Evolutionary conservation across 768 basidiomycete genomes (phyloP).

Genomic region (Tulasnella sp.): DNA sequence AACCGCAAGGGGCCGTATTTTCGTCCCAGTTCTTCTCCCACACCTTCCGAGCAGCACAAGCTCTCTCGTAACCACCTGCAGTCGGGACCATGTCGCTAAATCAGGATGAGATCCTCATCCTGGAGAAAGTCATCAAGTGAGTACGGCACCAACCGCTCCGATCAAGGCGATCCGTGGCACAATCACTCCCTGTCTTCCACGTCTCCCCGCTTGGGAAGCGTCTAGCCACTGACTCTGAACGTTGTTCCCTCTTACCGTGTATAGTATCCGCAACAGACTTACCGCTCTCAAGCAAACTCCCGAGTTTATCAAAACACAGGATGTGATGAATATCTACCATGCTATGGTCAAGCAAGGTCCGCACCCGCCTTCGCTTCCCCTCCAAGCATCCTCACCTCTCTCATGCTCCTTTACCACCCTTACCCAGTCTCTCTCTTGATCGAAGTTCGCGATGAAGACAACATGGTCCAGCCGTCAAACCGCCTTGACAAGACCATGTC

Average conservation of each 20-base stretch:
- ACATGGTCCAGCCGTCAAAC: constrained; percentile 53
- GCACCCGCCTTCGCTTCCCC: constrained; percentile 20
- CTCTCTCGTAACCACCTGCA: background rate
- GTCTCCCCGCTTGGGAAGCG: background rate
- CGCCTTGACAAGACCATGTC: constrained; percentile 88
- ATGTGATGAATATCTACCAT: constrained; percentile 88
- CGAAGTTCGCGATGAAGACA: constrained; percentile 70
- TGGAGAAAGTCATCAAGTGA: constrained; percentile 88
- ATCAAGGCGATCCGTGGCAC: background rate
- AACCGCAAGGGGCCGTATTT: constrained; percentile 8
- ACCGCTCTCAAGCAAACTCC: constrained; percentile 90
- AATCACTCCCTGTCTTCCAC: background rate
- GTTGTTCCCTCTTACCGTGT: constrained; percentile 3
- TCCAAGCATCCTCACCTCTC: background rate
- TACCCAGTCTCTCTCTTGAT: constrained; percentile 75
- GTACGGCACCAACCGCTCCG: constrained; percentile 17
- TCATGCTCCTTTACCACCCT: constrained; percentile 11
- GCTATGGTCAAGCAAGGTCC: constrained; percentile 86
- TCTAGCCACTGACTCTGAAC: constrained; percentile 8
- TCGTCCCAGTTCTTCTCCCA: constrained; percentile 1
- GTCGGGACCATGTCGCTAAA: constrained; percentile 14
- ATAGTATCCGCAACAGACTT: constrained; percentile 85
- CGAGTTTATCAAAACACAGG: constrained; percentile 83
- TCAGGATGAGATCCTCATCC: constrained; percentile 70
- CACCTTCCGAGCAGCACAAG: background rate